These are phyloP conservation scores for Telfairia occidentalis DNA, from an alignment of 331 rosid species.

Conservation along the genomic window DNA sequence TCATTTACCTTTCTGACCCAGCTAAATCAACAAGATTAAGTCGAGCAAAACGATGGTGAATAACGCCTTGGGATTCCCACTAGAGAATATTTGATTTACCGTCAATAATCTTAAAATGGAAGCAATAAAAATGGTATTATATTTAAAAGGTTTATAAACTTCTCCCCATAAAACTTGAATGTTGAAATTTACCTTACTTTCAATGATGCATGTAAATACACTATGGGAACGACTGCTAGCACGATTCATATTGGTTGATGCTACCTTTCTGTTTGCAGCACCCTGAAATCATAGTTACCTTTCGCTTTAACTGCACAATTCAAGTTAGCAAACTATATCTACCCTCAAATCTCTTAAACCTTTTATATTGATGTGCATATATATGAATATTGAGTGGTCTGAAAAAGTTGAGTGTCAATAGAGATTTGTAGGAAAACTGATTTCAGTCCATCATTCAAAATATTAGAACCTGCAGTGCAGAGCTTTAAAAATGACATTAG, in stretches of 20 bases:
- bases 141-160: not conserved
- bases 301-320: not conserved
- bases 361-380: not conserved
- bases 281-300: conserved; percentile 42
- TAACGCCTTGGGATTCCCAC: conserved; percentile 98
- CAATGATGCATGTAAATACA: conserved; percentile 93
- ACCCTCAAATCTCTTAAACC: not conserved
- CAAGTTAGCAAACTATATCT: not conserved
- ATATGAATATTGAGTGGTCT: not conserved
- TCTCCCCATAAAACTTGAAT: not conserved
- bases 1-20: conserved; percentile 87
- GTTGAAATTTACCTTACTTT: conserved; percentile 58
- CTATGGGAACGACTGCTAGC: conserved; percentile 99
- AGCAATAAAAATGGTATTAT: not conserved
- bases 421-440: not conserved
- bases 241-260: conserved; percentile 92
- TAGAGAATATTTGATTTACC: conserved; percentile 22
- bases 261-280: conserved; percentile 86
- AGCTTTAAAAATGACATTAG: not conserved
- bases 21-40: conserved; percentile 98
- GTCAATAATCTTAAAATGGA: conserved; percentile 3
- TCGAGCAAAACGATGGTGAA: conserved; percentile 86
- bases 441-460: not conserved
- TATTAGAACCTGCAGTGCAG: not conserved
- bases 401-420: not conserved